These are phyloP conservation scores for Dacryopinax spathularia DNA, from an alignment of 768 basidiomycete species.

Conservation along the genomic window DNA sequence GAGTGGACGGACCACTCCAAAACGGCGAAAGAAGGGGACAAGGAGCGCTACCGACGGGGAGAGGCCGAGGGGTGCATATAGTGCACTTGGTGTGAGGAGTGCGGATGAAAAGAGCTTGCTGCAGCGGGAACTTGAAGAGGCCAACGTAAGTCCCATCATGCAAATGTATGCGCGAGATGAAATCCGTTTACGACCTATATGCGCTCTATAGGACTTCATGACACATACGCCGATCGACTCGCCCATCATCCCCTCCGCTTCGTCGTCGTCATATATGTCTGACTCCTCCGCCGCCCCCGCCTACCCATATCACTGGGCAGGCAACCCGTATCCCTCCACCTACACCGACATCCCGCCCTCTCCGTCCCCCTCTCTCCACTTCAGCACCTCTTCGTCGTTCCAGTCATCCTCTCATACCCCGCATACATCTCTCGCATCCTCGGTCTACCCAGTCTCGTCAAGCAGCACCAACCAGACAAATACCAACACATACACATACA, in stretches of 20 bases:
- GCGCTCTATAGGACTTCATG: neutral
- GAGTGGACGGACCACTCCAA: neutral
- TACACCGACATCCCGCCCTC: neutral
- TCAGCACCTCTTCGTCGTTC: slow-evolving; percentile 1
- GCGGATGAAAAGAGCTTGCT: slow-evolving; percentile 3
- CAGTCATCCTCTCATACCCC: slow-evolving; percentile 1
- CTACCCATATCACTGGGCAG: neutral
- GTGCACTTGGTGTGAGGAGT: neutral
- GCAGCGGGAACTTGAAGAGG: slow-evolving; percentile 1
- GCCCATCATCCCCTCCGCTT: neutral
- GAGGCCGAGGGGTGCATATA: neutral
- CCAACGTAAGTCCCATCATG: neutral
- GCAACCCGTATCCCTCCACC: slow-evolving; percentile 1
- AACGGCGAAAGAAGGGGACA: neutral
- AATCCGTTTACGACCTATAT: neutral
- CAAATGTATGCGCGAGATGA: neutral
- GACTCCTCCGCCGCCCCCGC: neutral
- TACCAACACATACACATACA: slow-evolving; percentile 1
- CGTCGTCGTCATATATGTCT: neutral
- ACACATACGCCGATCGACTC: slow-evolving; percentile 2
- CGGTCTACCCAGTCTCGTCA: neutral
- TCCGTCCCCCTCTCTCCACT: neutral
- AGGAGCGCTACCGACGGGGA: neutral
- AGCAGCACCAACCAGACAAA: neutral
- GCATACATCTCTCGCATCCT: slow-evolving; percentile 1